Percentiles rank a stretch among this genome's conserved stretches.
Conservation (phyloP, 1,284 basidiomycete genomes). For the Ceratobasidium sp. region DNA sequence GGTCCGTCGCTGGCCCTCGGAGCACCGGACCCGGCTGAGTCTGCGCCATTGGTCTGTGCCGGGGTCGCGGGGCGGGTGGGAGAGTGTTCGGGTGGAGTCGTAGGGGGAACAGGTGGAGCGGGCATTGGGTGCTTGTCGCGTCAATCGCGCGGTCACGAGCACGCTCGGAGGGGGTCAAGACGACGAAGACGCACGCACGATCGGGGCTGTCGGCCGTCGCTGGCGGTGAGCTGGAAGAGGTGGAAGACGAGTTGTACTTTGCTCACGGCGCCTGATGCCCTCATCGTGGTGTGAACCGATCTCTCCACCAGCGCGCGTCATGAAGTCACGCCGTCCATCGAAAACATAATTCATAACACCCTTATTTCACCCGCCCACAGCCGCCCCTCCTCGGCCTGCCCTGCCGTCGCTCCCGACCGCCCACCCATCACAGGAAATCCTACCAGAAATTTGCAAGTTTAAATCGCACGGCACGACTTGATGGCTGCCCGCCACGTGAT, state of each 20-base stretch:
- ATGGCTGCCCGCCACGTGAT: conserved; percentile 3
- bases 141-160: conserved; percentile 6
- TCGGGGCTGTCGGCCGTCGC: not conserved
- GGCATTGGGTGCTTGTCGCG: not conserved
- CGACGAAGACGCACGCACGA: too few relatives aligned
- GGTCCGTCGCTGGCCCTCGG: conserved; percentile 4
- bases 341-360: conserved; percentile 14
- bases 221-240: not conserved
- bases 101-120: conserved; percentile 10
- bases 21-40: not conserved
- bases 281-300: conserved; percentile 37
- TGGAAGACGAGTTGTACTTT: conserved; percentile 24
- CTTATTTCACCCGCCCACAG: conserved; percentile 8
- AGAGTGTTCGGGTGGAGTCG: conserved; percentile 14
- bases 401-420: not conserved
- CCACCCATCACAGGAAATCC: not conserved
- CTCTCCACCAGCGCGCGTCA: conserved; percentile 33
- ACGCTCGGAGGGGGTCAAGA: not conserved
- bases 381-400: not conserved
- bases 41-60: not conserved
- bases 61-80: not conserved
- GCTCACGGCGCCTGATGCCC: conserved; percentile 24
- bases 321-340: conserved; percentile 26
- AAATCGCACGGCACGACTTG: not conserved
- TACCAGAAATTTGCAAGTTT: not conserved